Evolutionary conservation across 805 yeast species (phyloP).

Genomic region (Myxozyma sirexii): DNA sequence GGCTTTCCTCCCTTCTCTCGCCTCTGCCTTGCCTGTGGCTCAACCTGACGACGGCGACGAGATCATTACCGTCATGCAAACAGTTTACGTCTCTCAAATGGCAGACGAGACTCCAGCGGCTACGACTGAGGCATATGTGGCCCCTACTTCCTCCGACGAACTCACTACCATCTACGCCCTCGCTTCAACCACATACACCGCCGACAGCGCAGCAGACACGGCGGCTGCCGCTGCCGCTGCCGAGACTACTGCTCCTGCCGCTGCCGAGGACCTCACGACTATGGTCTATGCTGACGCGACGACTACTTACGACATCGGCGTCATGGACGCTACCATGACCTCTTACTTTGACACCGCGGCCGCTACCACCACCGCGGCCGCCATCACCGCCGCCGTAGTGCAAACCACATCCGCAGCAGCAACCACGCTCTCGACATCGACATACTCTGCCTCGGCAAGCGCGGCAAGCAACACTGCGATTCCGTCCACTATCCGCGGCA

Average conservation of each 20-base stretch:
- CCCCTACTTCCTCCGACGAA: not conserved
- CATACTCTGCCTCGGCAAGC: not conserved
- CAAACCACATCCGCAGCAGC: not conserved
- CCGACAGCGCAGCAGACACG: not conserved
- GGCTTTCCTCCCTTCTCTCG: not conserved
- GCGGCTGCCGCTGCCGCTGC: not conserved
- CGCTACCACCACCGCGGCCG: not conserved
- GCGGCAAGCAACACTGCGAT: not conserved
- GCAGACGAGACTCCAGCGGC: not conserved
- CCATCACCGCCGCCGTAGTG: not conserved
- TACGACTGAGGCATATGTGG: not conserved
- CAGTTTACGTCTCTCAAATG: not conserved
- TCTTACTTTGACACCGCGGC: not conserved
- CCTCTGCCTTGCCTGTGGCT: not conserved
- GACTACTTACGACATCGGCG: slow-evolving; percentile 4
- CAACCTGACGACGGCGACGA: slow-evolving; percentile 2
- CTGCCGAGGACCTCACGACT: not conserved
- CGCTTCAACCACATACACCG: slow-evolving; percentile 2
- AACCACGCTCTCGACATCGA: not conserved
- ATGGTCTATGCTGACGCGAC: slow-evolving; percentile 7
- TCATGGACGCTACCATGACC: slow-evolving; percentile 9
- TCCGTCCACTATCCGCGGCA: slow-evolving; percentile 40
- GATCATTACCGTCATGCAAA: not conserved
- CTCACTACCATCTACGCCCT: slow-evolving; percentile 1
- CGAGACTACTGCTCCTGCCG: not conserved